Evolutionary conservation across 1,284 basidiomycete genomes (phyloP).

Genomic region (Paramarasmius palmivorus): DNA sequence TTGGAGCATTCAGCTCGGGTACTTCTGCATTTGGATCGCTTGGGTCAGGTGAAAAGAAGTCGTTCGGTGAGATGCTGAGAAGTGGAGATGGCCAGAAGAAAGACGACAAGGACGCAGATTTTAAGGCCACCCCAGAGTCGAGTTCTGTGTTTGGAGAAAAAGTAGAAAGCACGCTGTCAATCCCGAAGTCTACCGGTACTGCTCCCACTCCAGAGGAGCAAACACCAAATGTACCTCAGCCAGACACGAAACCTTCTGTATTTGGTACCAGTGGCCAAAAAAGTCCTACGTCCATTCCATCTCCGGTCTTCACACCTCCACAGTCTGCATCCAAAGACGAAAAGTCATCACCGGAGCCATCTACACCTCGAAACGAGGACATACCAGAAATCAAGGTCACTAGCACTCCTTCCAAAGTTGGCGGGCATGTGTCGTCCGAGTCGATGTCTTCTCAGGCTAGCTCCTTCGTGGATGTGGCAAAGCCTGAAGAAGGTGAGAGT

Average conservation of each 20-base stretch:
- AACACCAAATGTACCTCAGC: too few species aligned
- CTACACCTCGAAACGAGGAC: neutral
- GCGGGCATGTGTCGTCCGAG: slow-evolving; percentile 13
- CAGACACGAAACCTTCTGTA: too few species aligned
- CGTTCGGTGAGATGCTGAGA: slow-evolving; percentile 43
- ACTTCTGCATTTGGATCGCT: slow-evolving; percentile 45
- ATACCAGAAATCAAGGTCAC: slow-evolving; percentile 4
- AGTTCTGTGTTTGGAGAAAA: slow-evolving; percentile 11
- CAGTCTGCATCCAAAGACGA: neutral
- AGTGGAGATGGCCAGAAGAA: slow-evolving; percentile 8
- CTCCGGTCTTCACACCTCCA: neutral
- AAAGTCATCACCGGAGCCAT: neutral
- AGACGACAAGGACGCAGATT: slow-evolving; percentile 15
- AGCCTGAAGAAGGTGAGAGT: slow-evolving; percentile 17
- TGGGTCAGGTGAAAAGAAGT: slow-evolving; percentile 32
- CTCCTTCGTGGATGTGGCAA: slow-evolving; percentile 22
- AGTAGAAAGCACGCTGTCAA: slow-evolving; percentile 14
- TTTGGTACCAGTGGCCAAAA: too few species aligned
- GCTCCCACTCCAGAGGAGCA: too few species aligned
- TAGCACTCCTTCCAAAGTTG: neutral
- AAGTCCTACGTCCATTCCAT: too few species aligned
- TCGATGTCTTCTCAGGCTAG: slow-evolving; percentile 21
- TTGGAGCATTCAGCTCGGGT: slow-evolving; percentile 48
- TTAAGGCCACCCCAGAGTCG: slow-evolving; percentile 14
- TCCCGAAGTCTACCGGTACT: too few species aligned